Evolutionary conservation across 257 asterid genomes (phyloP).

Genomic region (Lithospermum erythrorhizon): DNA sequence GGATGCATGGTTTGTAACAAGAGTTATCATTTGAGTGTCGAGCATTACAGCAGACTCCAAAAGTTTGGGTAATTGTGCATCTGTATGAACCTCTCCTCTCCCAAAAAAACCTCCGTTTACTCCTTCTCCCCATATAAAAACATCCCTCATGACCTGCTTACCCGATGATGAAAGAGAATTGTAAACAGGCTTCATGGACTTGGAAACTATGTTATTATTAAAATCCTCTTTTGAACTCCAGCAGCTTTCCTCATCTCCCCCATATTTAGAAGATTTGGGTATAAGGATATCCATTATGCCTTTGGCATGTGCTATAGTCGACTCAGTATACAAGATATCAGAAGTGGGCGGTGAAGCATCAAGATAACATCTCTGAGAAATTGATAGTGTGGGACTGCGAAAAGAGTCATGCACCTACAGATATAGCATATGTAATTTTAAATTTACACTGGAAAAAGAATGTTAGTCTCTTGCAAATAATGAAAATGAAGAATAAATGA

Average conservation of each 20-base stretch:
- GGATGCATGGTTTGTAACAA: constrained; percentile 34
- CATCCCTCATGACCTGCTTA: constrained; percentile 26
- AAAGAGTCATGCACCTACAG: constrained; percentile 31
- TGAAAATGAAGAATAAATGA: no score
- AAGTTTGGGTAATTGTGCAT: constrained; percentile 34
- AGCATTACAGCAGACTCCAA: constrained; percentile 36
- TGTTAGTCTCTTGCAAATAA: background rate
- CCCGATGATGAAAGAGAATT: constrained; percentile 8
- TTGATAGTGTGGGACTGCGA: constrained; percentile 32
- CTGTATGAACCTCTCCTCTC: constrained; percentile 23
- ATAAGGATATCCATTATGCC: constrained; percentile 15
- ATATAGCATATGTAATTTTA: background rate
- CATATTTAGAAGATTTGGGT: constrained; percentile 21
- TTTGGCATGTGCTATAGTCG: constrained; percentile 19
- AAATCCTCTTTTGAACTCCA: constrained; percentile 8
- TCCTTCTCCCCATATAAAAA: constrained; percentile 43
- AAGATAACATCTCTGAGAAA: constrained; percentile 29
- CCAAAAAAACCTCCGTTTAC: constrained; percentile 26
- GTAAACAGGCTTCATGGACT: constrained; percentile 8
- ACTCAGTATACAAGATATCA: constrained; percentile 28
- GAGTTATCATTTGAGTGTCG: constrained; percentile 26
- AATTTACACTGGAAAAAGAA: background rate
- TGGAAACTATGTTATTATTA: constrained; percentile 12
- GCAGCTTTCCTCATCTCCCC: constrained; percentile 15
- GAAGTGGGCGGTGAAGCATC: constrained; percentile 41